Base-by-base conservation (phyloP, 2,329 filamentous ascomycete genomes). In the Camillea tinctor region DNA sequence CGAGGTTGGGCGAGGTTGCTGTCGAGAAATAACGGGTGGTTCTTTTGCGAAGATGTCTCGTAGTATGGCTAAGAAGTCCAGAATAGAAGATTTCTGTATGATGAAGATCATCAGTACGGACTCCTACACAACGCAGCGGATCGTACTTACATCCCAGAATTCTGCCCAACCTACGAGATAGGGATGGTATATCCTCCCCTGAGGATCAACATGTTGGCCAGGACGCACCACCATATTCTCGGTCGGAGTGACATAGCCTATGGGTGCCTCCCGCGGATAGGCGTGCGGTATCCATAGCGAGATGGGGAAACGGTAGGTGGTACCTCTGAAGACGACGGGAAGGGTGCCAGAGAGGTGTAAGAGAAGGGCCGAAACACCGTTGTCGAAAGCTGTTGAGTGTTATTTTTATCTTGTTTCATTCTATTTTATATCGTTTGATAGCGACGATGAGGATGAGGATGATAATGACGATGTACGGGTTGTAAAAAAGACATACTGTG, bases 131-230 rank as follows among this genome's bases (percentile, higher is more conserved):
- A 23, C 17, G 51, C 2, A 30, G 26, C 26, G 13, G 7, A 30
- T 9, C 26, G 7, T 30, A 86, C 90, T 79, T 75, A 96, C 92
- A 85, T 97, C 92, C 90, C 91, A 95, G 68, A 91, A 94, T 66
- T 92, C 88, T 30, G 84, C 80, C 95, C 95, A 99, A 63, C 92
- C 88, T 30, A 92, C 91, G 52, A 99, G 80, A 74, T 98, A 99
- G 44, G 95, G 95, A 74, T 99, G 95, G 74, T 98, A 99, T 64
- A 98, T 86, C 73, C 91, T 89, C 23, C 95, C 95, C 71, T 98
- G 94, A 4, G 91, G 88, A 71, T 95, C 93, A 61, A 99, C 93
- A 79, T 99, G 93, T 73, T 99, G 95, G 0, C 95, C 95, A 0
- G 93, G 92, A 20, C 94, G 85, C 50, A 99, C 89, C 66, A 90